Percentiles rank a stretch among this genome's conserved stretches.
Evolutionary conservation across 805 yeast genomes (phyloP).

Genomic region (Lachancea waltii): DNA sequence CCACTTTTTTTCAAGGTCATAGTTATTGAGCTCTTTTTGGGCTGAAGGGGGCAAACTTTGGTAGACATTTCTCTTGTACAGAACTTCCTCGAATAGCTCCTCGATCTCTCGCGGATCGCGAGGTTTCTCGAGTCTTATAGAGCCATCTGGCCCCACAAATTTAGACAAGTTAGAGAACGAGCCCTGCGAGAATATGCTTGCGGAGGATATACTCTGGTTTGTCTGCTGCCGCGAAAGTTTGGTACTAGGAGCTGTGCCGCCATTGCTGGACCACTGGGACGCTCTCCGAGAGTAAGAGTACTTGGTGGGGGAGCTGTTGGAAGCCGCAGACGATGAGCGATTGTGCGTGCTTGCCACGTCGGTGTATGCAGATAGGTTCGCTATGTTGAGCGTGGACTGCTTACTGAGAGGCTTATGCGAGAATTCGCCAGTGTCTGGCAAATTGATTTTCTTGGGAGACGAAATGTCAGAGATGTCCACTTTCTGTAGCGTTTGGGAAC

Average conservation of each 20-base stretch:
- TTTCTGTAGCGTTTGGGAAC: constrained; percentile 1
- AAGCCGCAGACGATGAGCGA: constrained; percentile 9
- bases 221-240: constrained; percentile 24
- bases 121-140: constrained; percentile 55
- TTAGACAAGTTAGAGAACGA: constrained; percentile 23
- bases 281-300: constrained; percentile 25
- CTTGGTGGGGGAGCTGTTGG: constrained; percentile 18
- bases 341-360: constrained; percentile 12
- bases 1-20: constrained; percentile 80
- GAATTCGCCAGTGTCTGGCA: constrained; percentile 15
- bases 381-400: constrained; percentile 24
- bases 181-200: constrained; percentile 26
- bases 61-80: constrained; percentile 73
- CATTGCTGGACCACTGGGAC: constrained; percentile 12
- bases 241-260: constrained; percentile 1
- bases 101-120: constrained; percentile 60
- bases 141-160: constrained; percentile 27
- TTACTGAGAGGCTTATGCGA: constrained; percentile 23
- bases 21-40: constrained; percentile 66
- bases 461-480: constrained; percentile 16
- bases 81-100: constrained; percentile 65
- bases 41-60: constrained; percentile 63
- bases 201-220: constrained; percentile 20
- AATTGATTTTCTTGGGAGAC: constrained; percentile 16
- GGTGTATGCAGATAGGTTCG: constrained; percentile 27